Evolutionary conservation across 768 basidiomycete species (phyloP).

Genomic region (Gloeophyllum trabeum): DNA sequence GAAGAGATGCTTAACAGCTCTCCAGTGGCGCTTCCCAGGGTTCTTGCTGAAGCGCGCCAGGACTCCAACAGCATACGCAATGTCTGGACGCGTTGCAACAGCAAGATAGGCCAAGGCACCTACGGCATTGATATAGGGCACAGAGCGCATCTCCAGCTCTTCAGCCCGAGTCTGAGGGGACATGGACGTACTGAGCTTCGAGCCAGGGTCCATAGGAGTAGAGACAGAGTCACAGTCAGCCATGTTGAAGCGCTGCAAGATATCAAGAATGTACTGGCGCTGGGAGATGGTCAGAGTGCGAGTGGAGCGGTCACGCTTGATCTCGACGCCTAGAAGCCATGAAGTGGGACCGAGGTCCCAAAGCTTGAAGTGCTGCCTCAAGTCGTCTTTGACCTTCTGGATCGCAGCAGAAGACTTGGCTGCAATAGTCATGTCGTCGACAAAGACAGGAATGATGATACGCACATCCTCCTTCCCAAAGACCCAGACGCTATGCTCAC

Average conservation of each 20-base stretch:
- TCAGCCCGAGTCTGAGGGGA: constrained; percentile 5
- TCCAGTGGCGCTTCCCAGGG: constrained; percentile 22
- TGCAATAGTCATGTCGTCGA: constrained; percentile 21
- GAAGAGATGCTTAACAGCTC: constrained; percentile 23
- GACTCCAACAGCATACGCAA: constrained; percentile 7
- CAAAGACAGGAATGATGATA: constrained; percentile 19
- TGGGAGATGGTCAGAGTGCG: constrained; percentile 11
- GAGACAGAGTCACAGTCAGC: constrained; percentile 9
- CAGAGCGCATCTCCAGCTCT: constrained; percentile 1
- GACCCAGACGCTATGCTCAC: constrained; percentile 18
- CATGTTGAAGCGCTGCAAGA: constrained; percentile 13
- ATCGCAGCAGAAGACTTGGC: constrained; percentile 6
- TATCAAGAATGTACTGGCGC: constrained; percentile 9
- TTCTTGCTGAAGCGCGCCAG: constrained; percentile 14
- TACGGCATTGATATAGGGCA: constrained; percentile 8
- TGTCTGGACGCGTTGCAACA: constrained; percentile 13
- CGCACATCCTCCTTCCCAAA: constrained; percentile 11
- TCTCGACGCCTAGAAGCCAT: constrained; percentile 11
- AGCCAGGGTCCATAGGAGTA: constrained; percentile 11
- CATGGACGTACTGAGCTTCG: background rate
- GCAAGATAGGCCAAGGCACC: constrained; percentile 10
- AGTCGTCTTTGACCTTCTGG: constrained; percentile 11
- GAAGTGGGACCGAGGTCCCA: constrained; percentile 8
- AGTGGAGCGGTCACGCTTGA: constrained; percentile 5
- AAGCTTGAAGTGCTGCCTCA: constrained; percentile 9